These are phyloP conservation scores for Endotrypanum monterogeii DNA, from an alignment of 208 protist genomes.

Conservation along the genomic window DNA sequence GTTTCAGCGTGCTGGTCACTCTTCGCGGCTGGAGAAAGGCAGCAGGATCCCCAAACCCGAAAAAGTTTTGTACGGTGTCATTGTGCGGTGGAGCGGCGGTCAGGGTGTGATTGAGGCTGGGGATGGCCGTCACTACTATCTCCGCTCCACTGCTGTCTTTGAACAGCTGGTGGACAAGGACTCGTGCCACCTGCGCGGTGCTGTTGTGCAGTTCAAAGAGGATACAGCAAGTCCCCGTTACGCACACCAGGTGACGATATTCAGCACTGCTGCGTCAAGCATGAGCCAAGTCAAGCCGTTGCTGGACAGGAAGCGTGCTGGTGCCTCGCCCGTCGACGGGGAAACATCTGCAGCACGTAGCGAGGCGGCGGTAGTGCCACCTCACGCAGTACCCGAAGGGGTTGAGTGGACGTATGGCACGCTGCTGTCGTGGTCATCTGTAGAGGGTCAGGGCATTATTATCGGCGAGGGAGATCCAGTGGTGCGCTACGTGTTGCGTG, in stretches of 20 bases:
- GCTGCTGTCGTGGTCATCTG: slow-evolving; percentile 70
- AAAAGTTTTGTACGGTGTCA: slow-evolving; percentile 67
- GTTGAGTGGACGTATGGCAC: slow-evolving; percentile 63
- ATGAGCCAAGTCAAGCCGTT: slow-evolving; percentile 49
- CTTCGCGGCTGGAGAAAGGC: slow-evolving; percentile 1
- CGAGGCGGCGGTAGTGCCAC: slow-evolving; percentile 3
- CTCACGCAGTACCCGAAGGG: slow-evolving; percentile 30
- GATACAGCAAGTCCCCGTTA: slow-evolving; percentile 47
- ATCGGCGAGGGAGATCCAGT: slow-evolving; percentile 46
- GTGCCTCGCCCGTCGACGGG: neutral
- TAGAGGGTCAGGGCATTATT: slow-evolving; percentile 86
- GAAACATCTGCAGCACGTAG: neutral
- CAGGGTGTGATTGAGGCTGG: slow-evolving; percentile 81
- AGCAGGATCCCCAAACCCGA: slow-evolving; percentile 33
- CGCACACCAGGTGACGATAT: slow-evolving; percentile 62
- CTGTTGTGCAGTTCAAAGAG: slow-evolving; percentile 76
- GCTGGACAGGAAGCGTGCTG: slow-evolving; percentile 25
- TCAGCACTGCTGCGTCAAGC: slow-evolving; percentile 56
- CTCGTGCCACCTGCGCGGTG: slow-evolving; percentile 69
- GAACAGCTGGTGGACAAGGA: slow-evolving; percentile 70
- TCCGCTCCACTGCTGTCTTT: slow-evolving; percentile 76
- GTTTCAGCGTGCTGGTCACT: neutral
- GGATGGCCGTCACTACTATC: slow-evolving; percentile 68
- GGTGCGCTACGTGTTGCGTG: slow-evolving; percentile 78
- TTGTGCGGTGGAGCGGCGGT: slow-evolving; percentile 90